Percentiles rank a stretch among this genome's conserved stretches.
These are phyloP conservation scores for Dictyostelium brefeldianum DNA, from an alignment of 78 protist genomes.

Conservation along the genomic window DNA sequence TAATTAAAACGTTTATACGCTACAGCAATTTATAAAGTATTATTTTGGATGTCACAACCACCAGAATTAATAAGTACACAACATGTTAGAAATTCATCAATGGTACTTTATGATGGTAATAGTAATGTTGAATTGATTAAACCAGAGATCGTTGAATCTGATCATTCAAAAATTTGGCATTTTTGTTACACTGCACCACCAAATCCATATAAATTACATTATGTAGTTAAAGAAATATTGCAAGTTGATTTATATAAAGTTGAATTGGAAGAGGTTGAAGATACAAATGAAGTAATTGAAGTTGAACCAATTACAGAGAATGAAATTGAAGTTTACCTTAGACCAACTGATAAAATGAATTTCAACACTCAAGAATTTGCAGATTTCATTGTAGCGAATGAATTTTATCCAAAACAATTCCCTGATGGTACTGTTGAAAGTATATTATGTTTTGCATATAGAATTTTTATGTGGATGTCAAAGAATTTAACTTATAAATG, in stretches of 20 bases:
- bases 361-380: background rate
- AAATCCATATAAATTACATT: background rate
- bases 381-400: background rate
- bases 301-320: constrained; percentile 9
- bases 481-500: background rate
- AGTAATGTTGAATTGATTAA: background rate
- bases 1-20: too few relatives aligned
- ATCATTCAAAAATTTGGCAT: background rate
- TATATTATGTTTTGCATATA: constrained; percentile 21
- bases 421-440: constrained; percentile 17
- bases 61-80: background rate
- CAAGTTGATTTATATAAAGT: constrained; percentile 4
- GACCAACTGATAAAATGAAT: background rate
- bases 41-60: constrained; percentile 6
- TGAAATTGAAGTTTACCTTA: background rate
- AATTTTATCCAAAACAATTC: background rate
- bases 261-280: background rate
- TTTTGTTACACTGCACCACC: background rate
- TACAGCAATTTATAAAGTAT: background rate
- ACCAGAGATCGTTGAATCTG: background rate
- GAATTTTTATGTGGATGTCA: background rate
- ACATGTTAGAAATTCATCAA: background rate
- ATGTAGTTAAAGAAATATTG: background rate
- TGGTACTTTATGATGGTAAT: background rate
- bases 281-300: background rate